Percentiles rank a stretch among this genome's conserved stretches.
phyloP scores from a whole-genome alignment of 495 filamentous ascomycete species.

The Penicillium silybi region DNA sequence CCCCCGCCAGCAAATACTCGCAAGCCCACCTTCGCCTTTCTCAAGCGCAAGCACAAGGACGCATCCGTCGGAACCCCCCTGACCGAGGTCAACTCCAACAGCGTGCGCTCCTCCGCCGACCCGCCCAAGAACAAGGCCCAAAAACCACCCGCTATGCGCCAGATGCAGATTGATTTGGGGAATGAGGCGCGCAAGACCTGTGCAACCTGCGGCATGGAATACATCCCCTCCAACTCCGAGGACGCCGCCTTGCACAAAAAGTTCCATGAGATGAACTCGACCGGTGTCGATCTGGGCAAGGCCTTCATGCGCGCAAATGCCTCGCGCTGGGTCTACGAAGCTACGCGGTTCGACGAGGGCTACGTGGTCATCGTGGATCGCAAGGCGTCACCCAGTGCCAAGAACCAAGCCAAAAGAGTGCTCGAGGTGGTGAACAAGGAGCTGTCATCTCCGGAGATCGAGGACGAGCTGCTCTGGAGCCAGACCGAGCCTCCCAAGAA shows the following conservation, averaged over 20 bases:
- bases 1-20: constrained; percentile 53
- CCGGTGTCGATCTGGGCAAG: constrained; percentile 61
- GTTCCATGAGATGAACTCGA: constrained; percentile 63
- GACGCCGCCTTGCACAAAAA: constrained; percentile 63
- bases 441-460: constrained; percentile 58
- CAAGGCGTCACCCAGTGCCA: constrained; percentile 49
- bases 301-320: constrained; percentile 47
- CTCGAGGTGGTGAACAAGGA: constrained; percentile 66
- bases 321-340: constrained; percentile 45
- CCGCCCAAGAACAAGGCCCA: constrained; percentile 34
- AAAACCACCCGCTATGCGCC: constrained; percentile 45
- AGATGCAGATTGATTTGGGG: constrained; percentile 67
- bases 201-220: constrained; percentile 65
- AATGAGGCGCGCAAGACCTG: constrained; percentile 57
- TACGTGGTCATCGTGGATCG: constrained; percentile 57
- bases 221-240: constrained; percentile 61
- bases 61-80: constrained; percentile 36
- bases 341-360: constrained; percentile 42
- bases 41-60: constrained; percentile 51
- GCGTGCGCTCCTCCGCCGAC: constrained; percentile 40
- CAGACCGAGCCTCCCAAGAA: constrained; percentile 40
- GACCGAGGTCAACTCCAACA: constrained; percentile 50
- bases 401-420: constrained; percentile 56
- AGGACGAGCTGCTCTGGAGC: constrained; percentile 58
- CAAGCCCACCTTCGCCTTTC: constrained; percentile 50